Evolutionary conservation across 371 early-diverging fungal genomes (phyloP).

Genomic region (Nematocida sp.): DNA sequence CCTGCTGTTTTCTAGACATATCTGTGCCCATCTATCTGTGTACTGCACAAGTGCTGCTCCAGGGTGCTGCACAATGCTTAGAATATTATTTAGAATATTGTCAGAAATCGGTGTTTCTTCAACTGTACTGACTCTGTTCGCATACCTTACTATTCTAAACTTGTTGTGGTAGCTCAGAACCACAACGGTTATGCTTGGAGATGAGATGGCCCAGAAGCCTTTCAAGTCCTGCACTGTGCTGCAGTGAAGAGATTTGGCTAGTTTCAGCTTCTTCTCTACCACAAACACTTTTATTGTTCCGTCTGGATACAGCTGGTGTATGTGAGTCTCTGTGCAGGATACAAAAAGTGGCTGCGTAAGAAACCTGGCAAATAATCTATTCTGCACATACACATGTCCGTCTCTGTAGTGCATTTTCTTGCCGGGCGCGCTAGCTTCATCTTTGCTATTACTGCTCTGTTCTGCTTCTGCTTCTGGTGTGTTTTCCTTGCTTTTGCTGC

Average conservation of each 20-base stretch:
- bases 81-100: no score
- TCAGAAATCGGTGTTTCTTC: no score
- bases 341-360: background rate
- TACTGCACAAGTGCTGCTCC: no score
- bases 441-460: no score
- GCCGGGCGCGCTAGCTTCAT: no score
- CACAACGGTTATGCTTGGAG: background rate
- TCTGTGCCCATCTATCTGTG: no score
- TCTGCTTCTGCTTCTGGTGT: no score
- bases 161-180: background rate
- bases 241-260: background rate
- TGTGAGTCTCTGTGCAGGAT: background rate
- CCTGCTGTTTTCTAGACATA: background rate
- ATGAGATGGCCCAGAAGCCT: constrained; percentile 1
- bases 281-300: constrained; percentile 12
- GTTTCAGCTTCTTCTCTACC: background rate
- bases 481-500: no score
- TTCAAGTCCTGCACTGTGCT: background rate
- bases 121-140: no score
- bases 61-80: no score
- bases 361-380: background rate
- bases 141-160: constrained; percentile 5
- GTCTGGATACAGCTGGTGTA: background rate
- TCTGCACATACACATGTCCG: no score
- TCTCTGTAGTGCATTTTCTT: no score